These are phyloP conservation scores for Zea luxurians DNA, from an alignment of 176 grass and related monocot genomes.

Conservation along the genomic window DNA sequence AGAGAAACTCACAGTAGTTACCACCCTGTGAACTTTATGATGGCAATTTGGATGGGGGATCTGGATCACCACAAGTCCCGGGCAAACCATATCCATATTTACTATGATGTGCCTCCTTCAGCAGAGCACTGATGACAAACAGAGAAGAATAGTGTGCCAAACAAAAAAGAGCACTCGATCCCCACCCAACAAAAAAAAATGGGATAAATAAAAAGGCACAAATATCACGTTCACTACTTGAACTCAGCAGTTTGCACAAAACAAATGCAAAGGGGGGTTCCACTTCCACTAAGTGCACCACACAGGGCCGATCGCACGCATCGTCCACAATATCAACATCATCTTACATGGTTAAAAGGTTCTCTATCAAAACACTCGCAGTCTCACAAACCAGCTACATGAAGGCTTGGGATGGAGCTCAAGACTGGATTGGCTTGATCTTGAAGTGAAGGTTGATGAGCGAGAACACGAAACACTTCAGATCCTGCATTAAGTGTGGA, in stretches of 20 bases:
- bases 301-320: neutral
- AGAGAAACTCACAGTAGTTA: too few relatives aligned
- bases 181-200: too few relatives aligned
- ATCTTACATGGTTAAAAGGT: conserved; percentile 25
- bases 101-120: too few relatives aligned
- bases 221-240: too few relatives aligned
- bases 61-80: too few relatives aligned
- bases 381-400: conserved; percentile 19
- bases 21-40: too few relatives aligned
- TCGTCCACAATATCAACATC: conserved; percentile 12
- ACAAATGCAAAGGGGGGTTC: conserved; percentile 18
- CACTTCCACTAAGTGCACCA: conserved; percentile 5
- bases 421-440: conserved; percentile 89
- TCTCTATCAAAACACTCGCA: conserved; percentile 16
- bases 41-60: too few relatives aligned
- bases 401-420: conserved; percentile 27
- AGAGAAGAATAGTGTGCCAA: too few relatives aligned
- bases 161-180: too few relatives aligned
- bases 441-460: conserved; percentile 95
- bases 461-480: conserved; percentile 94
- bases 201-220: too few relatives aligned
- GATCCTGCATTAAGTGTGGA: conserved; percentile 50
- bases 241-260: conserved; percentile 20
- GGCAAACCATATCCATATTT: too few relatives aligned
- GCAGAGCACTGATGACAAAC: too few relatives aligned